A percentile compares a stretch with the other conserved stretches of the same genome.
These are phyloP conservation scores for Meyerozyma athensensis DNA, from an alignment of 1,139 yeast genomes.

Conservation along the genomic window DNA sequence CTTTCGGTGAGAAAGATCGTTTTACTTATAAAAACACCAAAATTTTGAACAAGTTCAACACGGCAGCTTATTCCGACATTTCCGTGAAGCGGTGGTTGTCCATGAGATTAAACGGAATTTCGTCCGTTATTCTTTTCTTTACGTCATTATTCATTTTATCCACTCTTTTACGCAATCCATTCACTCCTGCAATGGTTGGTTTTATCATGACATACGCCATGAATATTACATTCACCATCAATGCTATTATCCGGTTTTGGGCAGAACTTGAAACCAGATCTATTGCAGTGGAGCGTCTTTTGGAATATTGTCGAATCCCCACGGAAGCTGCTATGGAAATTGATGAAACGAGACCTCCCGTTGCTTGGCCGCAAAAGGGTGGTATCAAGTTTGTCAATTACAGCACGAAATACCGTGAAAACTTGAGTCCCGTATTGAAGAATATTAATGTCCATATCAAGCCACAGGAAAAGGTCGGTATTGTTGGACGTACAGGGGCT, in stretches of 20 bases:
- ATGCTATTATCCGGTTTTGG: slow-evolving; percentile 30
- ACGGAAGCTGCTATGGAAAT: slow-evolving; percentile 30
- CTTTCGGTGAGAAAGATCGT: slow-evolving; percentile 27
- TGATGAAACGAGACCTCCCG: slow-evolving; percentile 23
- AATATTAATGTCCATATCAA: slow-evolving; percentile 23
- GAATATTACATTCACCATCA: slow-evolving; percentile 27
- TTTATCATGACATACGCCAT: slow-evolving; percentile 35
- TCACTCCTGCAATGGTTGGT: slow-evolving; percentile 33
- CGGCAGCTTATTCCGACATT: slow-evolving; percentile 19
- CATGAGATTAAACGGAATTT: slow-evolving; percentile 32
- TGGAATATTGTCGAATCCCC: slow-evolving; percentile 30
- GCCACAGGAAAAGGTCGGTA: slow-evolving; percentile 34
- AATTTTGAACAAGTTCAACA: slow-evolving; percentile 10
- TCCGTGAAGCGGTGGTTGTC: slow-evolving; percentile 36
- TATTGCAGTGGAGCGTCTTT: slow-evolving; percentile 31
- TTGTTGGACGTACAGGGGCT: slow-evolving; percentile 41
- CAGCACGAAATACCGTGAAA: slow-evolving; percentile 31
- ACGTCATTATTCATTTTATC: slow-evolving; percentile 25
- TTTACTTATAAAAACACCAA: slow-evolving; percentile 17
- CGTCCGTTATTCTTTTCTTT: slow-evolving; percentile 27
- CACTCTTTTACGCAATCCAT: slow-evolving; percentile 18
- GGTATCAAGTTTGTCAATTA: slow-evolving; percentile 26
- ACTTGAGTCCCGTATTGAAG: slow-evolving; percentile 33
- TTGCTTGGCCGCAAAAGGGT: slow-evolving; percentile 30
- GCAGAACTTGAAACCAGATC: slow-evolving; percentile 33